A percentile compares a stretch with the other conserved stretches of the same genome.
phyloP scores from a whole-genome alignment of 2,329 filamentous ascomycete genomes.

The Trichoderma asperellum region DNA sequence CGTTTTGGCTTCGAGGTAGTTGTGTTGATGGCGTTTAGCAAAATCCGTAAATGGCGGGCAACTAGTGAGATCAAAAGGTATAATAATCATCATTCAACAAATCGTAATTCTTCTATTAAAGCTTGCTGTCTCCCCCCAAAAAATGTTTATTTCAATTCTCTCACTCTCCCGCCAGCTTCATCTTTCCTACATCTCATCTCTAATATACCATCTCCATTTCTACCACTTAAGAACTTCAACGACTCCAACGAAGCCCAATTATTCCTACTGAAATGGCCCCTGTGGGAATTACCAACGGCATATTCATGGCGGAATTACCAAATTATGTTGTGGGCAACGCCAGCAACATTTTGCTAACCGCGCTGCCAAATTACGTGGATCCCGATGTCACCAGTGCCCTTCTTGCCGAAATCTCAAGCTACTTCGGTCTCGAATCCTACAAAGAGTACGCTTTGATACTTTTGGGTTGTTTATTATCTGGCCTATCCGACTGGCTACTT shows the following conservation, averaged over 20 bases:
- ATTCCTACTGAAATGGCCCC: background rate
- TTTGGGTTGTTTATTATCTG: background rate
- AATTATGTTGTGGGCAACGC: background rate
- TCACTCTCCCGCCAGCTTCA: no score
- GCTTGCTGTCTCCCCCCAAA: background rate
- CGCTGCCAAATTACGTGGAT: background rate
- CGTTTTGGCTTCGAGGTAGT: no score
- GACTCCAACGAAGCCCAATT: background rate
- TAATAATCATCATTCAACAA: background rate
- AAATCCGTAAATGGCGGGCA: no score
- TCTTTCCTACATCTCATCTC: background rate
- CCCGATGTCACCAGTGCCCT: background rate
- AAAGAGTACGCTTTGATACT: background rate
- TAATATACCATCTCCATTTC: background rate
- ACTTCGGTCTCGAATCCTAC: background rate
- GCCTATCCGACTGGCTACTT: background rate
- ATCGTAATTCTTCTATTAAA: background rate
- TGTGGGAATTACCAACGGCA: background rate
- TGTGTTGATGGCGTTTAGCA: no score
- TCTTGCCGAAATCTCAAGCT: background rate
- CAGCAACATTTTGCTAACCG: background rate
- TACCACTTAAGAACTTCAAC: background rate
- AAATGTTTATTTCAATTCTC: background rate
- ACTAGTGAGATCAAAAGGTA: no score
- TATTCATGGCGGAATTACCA: background rate